Evolutionary conservation across 2,329 filamentous ascomycete species (phyloP).

Genomic region (Verticillium zaregamsianum): DNA sequence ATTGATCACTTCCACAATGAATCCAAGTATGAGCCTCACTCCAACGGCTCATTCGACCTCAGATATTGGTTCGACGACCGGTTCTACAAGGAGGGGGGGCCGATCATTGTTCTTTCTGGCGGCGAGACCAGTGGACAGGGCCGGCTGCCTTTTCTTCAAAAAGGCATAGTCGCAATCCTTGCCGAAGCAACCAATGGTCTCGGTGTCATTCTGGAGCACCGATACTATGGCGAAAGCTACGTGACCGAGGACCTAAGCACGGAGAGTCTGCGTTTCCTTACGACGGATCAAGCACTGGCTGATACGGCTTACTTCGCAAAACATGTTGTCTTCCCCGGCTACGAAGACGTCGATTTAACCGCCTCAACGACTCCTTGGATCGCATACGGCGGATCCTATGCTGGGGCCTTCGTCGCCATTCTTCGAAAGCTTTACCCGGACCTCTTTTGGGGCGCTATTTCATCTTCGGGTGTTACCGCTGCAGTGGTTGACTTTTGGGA

Average conservation of each 20-base stretch:
- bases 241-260: slow-evolving; percentile 62
- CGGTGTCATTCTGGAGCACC: slow-evolving; percentile 78
- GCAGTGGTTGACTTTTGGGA: slow-evolving; percentile 76
- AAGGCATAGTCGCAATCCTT: slow-evolving; percentile 71
- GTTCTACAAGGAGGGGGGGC: slow-evolving; percentile 72
- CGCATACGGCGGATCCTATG: slow-evolving; percentile 80
- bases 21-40: slow-evolving; percentile 72
- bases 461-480: slow-evolving; percentile 73
- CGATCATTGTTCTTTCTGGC: slow-evolving; percentile 71
- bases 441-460: slow-evolving; percentile 73
- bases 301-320: slow-evolving; percentile 78
- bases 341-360: slow-evolving; percentile 64
- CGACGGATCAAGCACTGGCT: slow-evolving; percentile 77
- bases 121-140: slow-evolving; percentile 65
- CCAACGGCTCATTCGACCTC: slow-evolving; percentile 60
- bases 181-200: slow-evolving; percentile 68
- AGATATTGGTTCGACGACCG: slow-evolving; percentile 81
- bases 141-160: slow-evolving; percentile 67
- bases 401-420: slow-evolving; percentile 75
- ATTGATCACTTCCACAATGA: slow-evolving; percentile 85
- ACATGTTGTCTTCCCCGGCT: slow-evolving; percentile 65
- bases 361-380: slow-evolving; percentile 66
- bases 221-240: slow-evolving; percentile 78
- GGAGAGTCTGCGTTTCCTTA: slow-evolving; percentile 72
- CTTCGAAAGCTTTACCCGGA: slow-evolving; percentile 73